Evolutionary conservation across 1,284 basidiomycete species (phyloP), one percentile per base, ranked within the genome.

Genomic region (Cerrena zonata): DNA sequence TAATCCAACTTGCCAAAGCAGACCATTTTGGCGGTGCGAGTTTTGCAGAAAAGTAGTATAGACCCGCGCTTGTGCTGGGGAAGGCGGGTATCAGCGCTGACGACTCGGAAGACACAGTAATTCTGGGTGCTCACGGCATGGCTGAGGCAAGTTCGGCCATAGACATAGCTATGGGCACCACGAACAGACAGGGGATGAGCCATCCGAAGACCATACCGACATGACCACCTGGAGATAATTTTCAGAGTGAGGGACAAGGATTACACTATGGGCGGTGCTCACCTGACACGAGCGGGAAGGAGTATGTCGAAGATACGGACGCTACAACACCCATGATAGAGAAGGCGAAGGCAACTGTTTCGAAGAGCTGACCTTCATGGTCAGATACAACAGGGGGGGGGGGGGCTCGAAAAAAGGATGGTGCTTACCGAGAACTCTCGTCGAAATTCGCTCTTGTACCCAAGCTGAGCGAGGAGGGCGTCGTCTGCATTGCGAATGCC

Each of bases 191-290:
- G 2, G 86, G 86, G 52, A 89, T 82, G 19, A 86, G 65, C 86
- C 86, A 89, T 21, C 86, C 86, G 69, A 83, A 89, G 5, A 87
- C 77, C 75, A 89, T 81, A 19, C 86, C 85, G 23, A 86, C 80
- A 63, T 88, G 85, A 4, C 86, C 85, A 49, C 84, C 84, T 77
- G 54, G 39, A 39, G 19, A 47, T 50, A 7, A 47, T 53, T 22
- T 18, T 15, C 18, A 22, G 39, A 19, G 5, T 26, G 27, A 21
- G 40, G 18, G 24, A 53, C 3, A 39, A 22, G 34, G 25, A 39
- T 48, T 26, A 41, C 24, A 7, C 13, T 13, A 10, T 18, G 5
- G 21, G 27, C 26, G 19, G 24, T 26, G 64, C 64, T 15, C 46
- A 80, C 83, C 82, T 53, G 79, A 80, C 5, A 74, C 67, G 12